Evolutionary conservation across 1,284 basidiomycete genomes (phyloP).

Genomic region (Trametes pubescens): DNA sequence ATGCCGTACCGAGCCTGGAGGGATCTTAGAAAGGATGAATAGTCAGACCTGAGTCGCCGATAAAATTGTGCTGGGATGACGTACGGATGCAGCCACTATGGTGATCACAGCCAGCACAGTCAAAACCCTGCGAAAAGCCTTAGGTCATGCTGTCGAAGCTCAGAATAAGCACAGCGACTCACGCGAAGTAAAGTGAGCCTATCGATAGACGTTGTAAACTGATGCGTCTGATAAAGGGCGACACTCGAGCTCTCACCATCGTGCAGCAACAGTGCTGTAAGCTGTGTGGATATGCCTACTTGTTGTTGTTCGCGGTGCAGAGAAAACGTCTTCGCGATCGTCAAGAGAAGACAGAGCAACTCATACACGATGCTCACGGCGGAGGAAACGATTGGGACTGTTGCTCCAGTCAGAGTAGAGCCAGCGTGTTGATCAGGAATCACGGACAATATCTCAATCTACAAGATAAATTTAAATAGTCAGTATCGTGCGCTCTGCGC

Average conservation of each 20-base stretch:
- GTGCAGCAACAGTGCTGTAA: slow-evolving; percentile 5
- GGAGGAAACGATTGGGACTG: slow-evolving; percentile 1
- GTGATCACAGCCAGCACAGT: background rate
- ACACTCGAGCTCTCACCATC: background rate
- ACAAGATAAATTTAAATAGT: background rate
- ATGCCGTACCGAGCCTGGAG: background rate
- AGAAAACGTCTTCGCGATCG: slow-evolving; percentile 1
- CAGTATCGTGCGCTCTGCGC: too few relatives aligned
- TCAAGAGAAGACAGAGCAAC: background rate
- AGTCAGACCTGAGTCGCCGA: background rate
- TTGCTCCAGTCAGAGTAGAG: background rate
- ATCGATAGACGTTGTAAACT: background rate
- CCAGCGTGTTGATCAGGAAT: too few relatives aligned
- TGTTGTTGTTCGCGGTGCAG: background rate
- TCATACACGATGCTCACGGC: slow-evolving; percentile 3
- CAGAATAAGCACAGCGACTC: background rate
- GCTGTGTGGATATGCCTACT: background rate
- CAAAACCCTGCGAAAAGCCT: background rate
- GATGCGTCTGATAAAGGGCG: background rate
- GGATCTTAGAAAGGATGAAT: background rate
- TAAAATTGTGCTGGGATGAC: background rate
- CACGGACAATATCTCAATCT: slow-evolving; percentile 1
- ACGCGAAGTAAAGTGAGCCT: slow-evolving; percentile 11
- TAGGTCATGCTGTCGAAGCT: background rate
- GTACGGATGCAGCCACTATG: background rate